Evolutionary conservation across 257 asterid genomes (phyloP).

Genomic region (Fraxinus quadrangulata): DNA sequence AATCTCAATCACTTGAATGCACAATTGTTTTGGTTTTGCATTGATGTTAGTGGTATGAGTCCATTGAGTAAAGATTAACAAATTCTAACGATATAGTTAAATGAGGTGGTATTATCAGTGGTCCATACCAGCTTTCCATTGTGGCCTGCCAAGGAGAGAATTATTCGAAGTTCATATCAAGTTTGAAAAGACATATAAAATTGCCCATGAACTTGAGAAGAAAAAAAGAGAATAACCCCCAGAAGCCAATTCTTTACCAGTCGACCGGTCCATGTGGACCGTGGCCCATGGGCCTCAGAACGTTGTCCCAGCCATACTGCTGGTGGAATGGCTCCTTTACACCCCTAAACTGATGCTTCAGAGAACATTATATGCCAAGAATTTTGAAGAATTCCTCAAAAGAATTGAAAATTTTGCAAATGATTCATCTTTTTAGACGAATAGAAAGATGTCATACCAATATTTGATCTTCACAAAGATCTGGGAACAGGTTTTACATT

Average conservation of each 20-base stretch:
- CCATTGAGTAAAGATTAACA: neutral
- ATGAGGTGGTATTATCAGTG: too few relatives aligned
- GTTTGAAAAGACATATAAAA: neutral
- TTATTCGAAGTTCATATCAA: neutral
- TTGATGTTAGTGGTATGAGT: neutral
- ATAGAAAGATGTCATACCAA: neutral
- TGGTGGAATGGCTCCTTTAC: neutral
- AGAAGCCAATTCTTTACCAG: neutral
- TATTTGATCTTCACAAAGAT: neutral
- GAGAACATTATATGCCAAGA: neutral
- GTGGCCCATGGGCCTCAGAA: neutral
- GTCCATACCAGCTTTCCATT: neutral
- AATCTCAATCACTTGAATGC: conserved; percentile 1
- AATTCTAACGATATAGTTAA: neutral
- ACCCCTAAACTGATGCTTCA: neutral
- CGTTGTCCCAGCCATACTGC: neutral
- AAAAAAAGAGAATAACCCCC: neutral
- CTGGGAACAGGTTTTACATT: neutral
- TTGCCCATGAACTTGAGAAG: neutral
- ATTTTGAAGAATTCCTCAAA: neutral
- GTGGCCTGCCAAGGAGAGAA: neutral
- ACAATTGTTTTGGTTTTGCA: neutral
- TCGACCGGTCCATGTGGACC: neutral
- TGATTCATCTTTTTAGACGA: neutral
- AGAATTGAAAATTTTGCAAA: neutral